Evolutionary conservation across 371 early-diverging fungal genomes (phyloP).

Genomic region (Apophysomyces elegans): DNA sequence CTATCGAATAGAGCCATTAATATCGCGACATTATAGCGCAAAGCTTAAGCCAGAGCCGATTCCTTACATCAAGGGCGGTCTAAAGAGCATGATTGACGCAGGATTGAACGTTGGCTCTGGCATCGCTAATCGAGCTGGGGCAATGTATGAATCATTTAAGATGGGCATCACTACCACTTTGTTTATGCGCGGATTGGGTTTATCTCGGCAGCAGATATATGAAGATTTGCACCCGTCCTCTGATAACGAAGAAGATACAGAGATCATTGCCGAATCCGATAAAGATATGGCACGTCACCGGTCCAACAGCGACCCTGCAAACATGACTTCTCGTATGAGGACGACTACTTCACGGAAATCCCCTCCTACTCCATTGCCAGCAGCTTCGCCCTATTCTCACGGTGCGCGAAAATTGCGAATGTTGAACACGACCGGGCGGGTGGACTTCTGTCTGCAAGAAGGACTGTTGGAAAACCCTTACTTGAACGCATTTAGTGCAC

Average conservation of each 20-base stretch:
- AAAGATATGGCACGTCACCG: slow-evolving; percentile 28
- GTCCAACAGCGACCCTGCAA: slow-evolving; percentile 41
- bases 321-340: slow-evolving; percentile 1
- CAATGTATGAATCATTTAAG: slow-evolving; percentile 69
- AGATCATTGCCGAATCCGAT: slow-evolving; percentile 20
- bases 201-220: slow-evolving; percentile 48
- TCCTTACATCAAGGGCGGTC: slow-evolving; percentile 85
- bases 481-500: slow-evolving; percentile 72
- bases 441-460: slow-evolving; percentile 83
- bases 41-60: slow-evolving; percentile 71
- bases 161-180: slow-evolving; percentile 60
- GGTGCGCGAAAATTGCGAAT: slow-evolving; percentile 53
- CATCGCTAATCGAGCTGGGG: slow-evolving; percentile 72
- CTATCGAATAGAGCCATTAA: slow-evolving; percentile 76
- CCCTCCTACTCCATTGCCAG: slow-evolving; percentile 31
- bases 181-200: slow-evolving; percentile 60
- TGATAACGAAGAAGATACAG: slow-evolving; percentile 23
- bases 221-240: slow-evolving; percentile 36
- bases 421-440: slow-evolving; percentile 72
- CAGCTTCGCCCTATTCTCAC: slow-evolving; percentile 31
- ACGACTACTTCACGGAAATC: slow-evolving; percentile 19
- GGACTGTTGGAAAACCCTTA: slow-evolving; percentile 82
- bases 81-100: slow-evolving; percentile 68
- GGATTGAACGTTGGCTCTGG: slow-evolving; percentile 67
- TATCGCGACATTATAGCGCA: slow-evolving; percentile 52